These are phyloP conservation scores for Ciborinia camelliae DNA, from an alignment of 2,329 filamentous ascomycete genomes.

Conservation along the genomic window DNA sequence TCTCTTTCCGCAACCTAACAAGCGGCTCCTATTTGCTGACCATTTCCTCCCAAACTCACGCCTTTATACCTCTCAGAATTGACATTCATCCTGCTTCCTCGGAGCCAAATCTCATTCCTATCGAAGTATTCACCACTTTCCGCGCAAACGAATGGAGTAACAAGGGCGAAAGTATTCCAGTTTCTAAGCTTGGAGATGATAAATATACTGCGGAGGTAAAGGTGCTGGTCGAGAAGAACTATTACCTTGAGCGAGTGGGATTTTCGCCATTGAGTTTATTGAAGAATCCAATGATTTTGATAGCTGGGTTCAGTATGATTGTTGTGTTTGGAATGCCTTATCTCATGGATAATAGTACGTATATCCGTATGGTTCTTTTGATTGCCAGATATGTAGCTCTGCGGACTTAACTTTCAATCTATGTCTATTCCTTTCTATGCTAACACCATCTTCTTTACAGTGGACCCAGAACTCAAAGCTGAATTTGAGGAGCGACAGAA, in stretches of 20 bases:
- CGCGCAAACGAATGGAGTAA: conserved; percentile 88
- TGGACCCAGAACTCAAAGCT: conserved; percentile 93
- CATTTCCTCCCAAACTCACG: conserved; percentile 69
- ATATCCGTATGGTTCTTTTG: not conserved
- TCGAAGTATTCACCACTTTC: conserved; percentile 78
- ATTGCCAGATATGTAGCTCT: not conserved
- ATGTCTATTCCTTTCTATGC: conserved; percentile 8
- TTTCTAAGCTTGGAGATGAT: conserved; percentile 32
- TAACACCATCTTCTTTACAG: conserved; percentile 45
- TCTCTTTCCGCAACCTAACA: conserved; percentile 71
- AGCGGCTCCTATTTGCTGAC: conserved; percentile 77
- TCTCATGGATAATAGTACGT: conserved; percentile 90
- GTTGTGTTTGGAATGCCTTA: conserved; percentile 93
- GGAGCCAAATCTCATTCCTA: conserved; percentile 35
- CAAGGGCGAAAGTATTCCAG: conserved; percentile 60
- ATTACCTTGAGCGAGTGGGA: conserved; percentile 70
- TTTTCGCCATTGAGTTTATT: conserved; percentile 78
- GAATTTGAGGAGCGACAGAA: conserved; percentile 92
- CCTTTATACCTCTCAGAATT: conserved; percentile 75
- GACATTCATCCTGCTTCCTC: conserved; percentile 53
- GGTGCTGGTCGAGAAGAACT: conserved; percentile 54
- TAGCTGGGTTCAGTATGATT: conserved; percentile 77
- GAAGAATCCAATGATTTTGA: conserved; percentile 95
- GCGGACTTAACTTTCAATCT: not conserved
- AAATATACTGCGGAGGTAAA: conserved; percentile 16